A percentile compares a stretch with the other conserved stretches of the same genome.
These are phyloP conservation scores for Komagataea norvegica DNA, from an alignment of 1,139 yeast species.

Conservation along the genomic window DNA sequence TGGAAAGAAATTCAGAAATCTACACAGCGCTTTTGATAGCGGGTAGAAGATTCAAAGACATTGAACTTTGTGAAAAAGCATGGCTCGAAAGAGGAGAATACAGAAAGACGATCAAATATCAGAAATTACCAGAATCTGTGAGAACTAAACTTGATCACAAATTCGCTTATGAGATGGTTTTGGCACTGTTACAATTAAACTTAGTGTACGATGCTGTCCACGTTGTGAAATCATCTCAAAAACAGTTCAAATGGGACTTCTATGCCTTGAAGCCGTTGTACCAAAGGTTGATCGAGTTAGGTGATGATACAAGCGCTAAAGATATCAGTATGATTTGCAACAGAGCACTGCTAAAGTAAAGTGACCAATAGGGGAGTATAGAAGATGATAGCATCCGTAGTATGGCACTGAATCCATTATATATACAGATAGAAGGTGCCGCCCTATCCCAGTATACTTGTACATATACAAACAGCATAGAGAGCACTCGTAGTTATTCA, in stretches of 20 bases:
- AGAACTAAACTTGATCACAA: slow-evolving; percentile 56
- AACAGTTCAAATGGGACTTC: slow-evolving; percentile 71
- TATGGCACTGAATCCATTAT: too few species aligned
- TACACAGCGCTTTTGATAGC: slow-evolving; percentile 66
- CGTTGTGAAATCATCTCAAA: slow-evolving; percentile 60
- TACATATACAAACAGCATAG: too few species aligned
- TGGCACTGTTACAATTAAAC: slow-evolving; percentile 46
- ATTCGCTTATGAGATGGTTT: slow-evolving; percentile 64
- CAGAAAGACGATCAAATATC: slow-evolving; percentile 52
- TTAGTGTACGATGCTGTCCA: slow-evolving; percentile 66
- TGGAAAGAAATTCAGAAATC: slow-evolving; percentile 30
- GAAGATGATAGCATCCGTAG: too few species aligned
- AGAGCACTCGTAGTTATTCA: too few species aligned
- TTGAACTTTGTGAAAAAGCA: slow-evolving; percentile 54
- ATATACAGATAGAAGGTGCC: too few species aligned
- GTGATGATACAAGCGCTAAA: slow-evolving; percentile 38
- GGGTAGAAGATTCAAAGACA: slow-evolving; percentile 50
- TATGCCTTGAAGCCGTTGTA: slow-evolving; percentile 46
- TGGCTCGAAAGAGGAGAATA: slow-evolving; percentile 79
- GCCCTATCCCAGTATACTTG: too few species aligned
- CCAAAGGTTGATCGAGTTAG: slow-evolving; percentile 44
- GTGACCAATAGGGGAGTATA: too few species aligned
- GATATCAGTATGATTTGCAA: slow-evolving; percentile 35
- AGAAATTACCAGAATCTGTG: slow-evolving; percentile 31
- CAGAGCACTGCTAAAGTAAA: too few species aligned